Evolutionary conservation across 495 filamentous ascomycete genomes (phyloP).

Genomic region (Penicillium malachiteum): DNA sequence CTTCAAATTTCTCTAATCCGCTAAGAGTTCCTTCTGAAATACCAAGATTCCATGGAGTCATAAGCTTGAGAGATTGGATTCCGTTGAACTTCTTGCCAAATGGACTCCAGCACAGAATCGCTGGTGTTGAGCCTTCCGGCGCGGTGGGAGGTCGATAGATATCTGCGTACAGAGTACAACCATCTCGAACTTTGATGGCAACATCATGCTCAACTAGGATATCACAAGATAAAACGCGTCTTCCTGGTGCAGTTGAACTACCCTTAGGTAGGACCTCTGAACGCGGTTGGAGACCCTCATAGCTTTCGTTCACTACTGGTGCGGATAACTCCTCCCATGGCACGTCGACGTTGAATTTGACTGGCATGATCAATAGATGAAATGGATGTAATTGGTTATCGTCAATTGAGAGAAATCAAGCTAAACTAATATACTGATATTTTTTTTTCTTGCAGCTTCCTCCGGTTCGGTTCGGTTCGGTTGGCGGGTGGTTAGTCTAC

Average conservation of each 20-base stretch:
- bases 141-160: conserved; percentile 27
- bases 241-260: conserved; percentile 5
- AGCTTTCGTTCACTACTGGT: conserved; percentile 3
- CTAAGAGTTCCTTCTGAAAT: conserved; percentile 19
- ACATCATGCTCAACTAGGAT: conserved; percentile 24
- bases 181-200: conserved; percentile 26
- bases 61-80: conserved; percentile 13
- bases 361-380: background rate
- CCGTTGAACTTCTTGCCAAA: conserved; percentile 35
- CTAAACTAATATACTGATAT: background rate
- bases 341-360: conserved; percentile 11
- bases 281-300: conserved; percentile 1
- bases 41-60: conserved; percentile 20
- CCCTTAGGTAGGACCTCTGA: conserved; percentile 15
- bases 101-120: conserved; percentile 31
- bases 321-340: conserved; percentile 5
- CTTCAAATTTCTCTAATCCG: conserved; percentile 46
- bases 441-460: background rate
- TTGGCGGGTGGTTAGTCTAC: background rate
- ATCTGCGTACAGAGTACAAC: conserved; percentile 27
- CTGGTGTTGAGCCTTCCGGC: conserved; percentile 19
- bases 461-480: conserved; percentile 3
- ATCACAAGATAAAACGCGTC: conserved; percentile 10
- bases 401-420: background rate
- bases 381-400: background rate